Evolutionary conservation across 2,329 filamentous ascomycete species (phyloP), one percentile per base, ranked within the genome.

Genomic region (Aureobasidium sp.): DNA sequence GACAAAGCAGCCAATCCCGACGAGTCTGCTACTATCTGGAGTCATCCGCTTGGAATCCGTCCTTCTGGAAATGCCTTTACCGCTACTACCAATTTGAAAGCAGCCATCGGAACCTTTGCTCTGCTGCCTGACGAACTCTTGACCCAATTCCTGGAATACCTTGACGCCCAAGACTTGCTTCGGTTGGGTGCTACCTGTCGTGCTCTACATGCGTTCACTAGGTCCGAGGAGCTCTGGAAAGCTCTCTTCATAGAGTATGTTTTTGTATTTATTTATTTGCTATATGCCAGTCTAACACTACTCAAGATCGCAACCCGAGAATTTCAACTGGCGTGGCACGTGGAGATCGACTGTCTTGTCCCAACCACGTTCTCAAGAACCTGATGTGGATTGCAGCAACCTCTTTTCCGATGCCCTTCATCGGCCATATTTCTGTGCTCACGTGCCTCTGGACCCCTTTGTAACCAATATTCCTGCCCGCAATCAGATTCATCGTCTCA

Each of bases 371-470:
- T 72, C 74, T 15, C 75, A 79, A 61, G 78, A 82, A 50, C 79
- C 84, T 38, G 77, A 74, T 13, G 77, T 95, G 37, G 81, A 88
- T 66, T 96, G 92, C 74, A 81, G 81, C 55, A 84, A 85, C 67
- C 84, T 97, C 55, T 97, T 89, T 73, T 96, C 93, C 15, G 93
- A 99, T 73, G 85, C 89, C 8, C 80, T 97, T 25, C 90, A 96
- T 73, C 84, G 92, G 10, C 93, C 93, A 0, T 97, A 95, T 72
- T 87, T 89, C 66, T 97, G 93, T 76, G 88, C 90, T 47, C 84
- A 95, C 69, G 85, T 91, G 29, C 74, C 81, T 1, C 75, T 95
- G 42, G 72, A 77, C 7, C 81, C 83, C 2, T 96, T 87, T 71
- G 81, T 84, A 9, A 78, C 78, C 25, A 83, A 82, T 54, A 96